Percentiles rank a stretch among this genome's conserved stretches.
These are phyloP conservation scores for Trapa incisa DNA, from an alignment of 345 rosid genomes.

Conservation along the genomic window DNA sequence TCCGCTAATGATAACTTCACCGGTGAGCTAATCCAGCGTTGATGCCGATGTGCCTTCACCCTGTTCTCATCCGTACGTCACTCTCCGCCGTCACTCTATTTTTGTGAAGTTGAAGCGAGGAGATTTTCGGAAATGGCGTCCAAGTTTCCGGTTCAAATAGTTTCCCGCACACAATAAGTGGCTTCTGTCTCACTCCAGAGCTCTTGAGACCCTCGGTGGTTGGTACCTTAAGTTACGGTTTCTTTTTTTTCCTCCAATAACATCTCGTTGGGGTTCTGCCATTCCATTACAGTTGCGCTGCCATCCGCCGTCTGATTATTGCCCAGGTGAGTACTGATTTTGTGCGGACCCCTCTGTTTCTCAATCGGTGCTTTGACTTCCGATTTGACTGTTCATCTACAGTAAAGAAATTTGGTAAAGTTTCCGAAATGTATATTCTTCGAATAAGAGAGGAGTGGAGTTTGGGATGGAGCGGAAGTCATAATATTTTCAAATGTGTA, in stretches of 20 bases:
- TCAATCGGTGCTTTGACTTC: neutral
- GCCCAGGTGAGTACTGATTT: neutral
- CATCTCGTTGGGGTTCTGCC: neutral
- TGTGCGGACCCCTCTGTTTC: neutral
- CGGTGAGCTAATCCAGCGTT: too few relatives aligned
- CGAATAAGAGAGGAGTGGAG: too few relatives aligned
- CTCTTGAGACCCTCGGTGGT: neutral
- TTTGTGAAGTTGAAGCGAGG: constrained; percentile 7
- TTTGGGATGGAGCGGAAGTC: neutral
- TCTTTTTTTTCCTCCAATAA: neutral
- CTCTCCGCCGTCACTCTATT: neutral
- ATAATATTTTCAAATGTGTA: too few relatives aligned
- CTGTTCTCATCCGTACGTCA: neutral
- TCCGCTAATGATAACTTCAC: too few relatives aligned
- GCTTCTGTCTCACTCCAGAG: neutral
- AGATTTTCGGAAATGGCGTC: constrained; percentile 6
- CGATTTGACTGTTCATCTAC: too few relatives aligned
- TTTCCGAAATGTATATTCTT: too few relatives aligned
- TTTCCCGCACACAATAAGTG: neutral
- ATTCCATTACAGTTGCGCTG: neutral
- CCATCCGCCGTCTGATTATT: neutral
- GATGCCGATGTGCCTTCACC: neutral
- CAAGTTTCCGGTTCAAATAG: neutral
- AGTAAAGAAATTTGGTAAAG: too few relatives aligned
- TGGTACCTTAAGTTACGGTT: neutral